phyloP scores from a whole-genome alignment of 1,139 yeast genomes.

The Hansenula lynferdii region DNA sequence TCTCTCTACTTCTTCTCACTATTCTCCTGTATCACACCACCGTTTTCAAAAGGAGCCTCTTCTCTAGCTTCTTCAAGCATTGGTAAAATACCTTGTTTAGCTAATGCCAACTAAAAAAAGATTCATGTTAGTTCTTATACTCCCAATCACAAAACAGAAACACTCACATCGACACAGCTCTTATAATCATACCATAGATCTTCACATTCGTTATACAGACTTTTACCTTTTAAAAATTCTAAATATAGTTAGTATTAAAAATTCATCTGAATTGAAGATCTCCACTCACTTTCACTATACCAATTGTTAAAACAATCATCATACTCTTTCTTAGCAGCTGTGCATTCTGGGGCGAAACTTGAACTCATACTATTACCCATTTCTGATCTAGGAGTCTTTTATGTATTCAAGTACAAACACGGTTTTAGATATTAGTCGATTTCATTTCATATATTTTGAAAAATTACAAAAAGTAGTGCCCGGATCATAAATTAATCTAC shows the following conservation, averaged over 20 bases:
- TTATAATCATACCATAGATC: slow-evolving; percentile 86
- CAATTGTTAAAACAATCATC: slow-evolving; percentile 92
- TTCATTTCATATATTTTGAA: no score
- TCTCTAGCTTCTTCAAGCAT: slow-evolving; percentile 87
- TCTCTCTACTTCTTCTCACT: slow-evolving; percentile 5
- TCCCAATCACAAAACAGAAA: no score
- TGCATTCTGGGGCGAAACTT: slow-evolving; percentile 96
- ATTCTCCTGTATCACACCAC: slow-evolving; percentile 34
- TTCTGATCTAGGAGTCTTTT: no score
- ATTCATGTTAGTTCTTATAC: slow-evolving; percentile 5
- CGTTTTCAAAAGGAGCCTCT: slow-evolving; percentile 82
- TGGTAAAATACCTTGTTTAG: slow-evolving; percentile 69
- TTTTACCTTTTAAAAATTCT: slow-evolving; percentile 39
- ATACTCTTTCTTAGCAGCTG: slow-evolving; percentile 75
- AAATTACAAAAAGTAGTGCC: not conserved
- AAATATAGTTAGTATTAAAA: no score
- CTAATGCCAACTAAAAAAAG: slow-evolving; percentile 45
- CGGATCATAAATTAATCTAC: not conserved
- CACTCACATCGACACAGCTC: slow-evolving; percentile 65
- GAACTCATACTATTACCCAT: slow-evolving; percentile 88
- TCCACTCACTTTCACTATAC: slow-evolving; percentile 84
- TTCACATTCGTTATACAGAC: slow-evolving; percentile 78
- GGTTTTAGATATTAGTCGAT: no score
- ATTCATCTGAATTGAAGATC: no score
- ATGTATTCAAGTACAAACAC: no score